phyloP scores from a whole-genome alignment of 805 yeast species.

The Saturnispora galanensis region DNA sequence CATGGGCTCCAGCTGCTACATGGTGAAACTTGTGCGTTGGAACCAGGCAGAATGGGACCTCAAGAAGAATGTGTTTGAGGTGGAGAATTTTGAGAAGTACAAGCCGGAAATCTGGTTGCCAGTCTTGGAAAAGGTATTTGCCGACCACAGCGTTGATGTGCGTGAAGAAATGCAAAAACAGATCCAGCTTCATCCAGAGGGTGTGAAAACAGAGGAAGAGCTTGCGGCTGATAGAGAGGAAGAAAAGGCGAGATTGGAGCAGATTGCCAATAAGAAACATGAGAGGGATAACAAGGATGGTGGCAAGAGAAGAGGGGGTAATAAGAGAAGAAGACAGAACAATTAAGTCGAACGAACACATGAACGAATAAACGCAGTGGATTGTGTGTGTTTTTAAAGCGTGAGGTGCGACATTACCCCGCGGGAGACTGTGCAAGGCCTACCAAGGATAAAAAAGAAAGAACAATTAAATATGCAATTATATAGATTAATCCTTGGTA shows the following conservation, averaged over 20 bases:
- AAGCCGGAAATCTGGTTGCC: slow-evolving; percentile 63
- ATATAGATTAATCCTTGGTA: too few species aligned
- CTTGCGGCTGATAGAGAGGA: slow-evolving; percentile 4
- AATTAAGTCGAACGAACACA: not conserved
- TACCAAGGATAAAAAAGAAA: not conserved
- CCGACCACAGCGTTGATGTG: slow-evolving; percentile 32
- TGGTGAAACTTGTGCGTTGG: slow-evolving; percentile 70
- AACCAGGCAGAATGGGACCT: slow-evolving; percentile 82
- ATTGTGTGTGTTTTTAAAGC: too few species aligned
- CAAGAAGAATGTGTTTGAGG: slow-evolving; percentile 54
- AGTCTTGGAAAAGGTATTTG: slow-evolving; percentile 46
- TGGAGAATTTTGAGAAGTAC: slow-evolving; percentile 54
- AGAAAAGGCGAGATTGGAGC: slow-evolving; percentile 4
- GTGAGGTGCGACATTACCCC: too few species aligned
- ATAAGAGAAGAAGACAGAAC: slow-evolving; percentile 2
- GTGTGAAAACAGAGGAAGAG: slow-evolving; percentile 4
- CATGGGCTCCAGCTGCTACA: slow-evolving; percentile 70
- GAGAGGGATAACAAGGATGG: not conserved
- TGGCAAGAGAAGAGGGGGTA: not conserved
- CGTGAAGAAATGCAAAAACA: slow-evolving; percentile 29
- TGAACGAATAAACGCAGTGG: too few species aligned
- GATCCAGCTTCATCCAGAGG: slow-evolving; percentile 14
- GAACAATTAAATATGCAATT: not conserved
- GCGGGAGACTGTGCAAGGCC: too few species aligned
- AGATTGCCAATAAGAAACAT: slow-evolving; percentile 2